Base-by-base conservation (phyloP, 768 basidiomycete genomes). In the Suillus alpinus region DNA sequence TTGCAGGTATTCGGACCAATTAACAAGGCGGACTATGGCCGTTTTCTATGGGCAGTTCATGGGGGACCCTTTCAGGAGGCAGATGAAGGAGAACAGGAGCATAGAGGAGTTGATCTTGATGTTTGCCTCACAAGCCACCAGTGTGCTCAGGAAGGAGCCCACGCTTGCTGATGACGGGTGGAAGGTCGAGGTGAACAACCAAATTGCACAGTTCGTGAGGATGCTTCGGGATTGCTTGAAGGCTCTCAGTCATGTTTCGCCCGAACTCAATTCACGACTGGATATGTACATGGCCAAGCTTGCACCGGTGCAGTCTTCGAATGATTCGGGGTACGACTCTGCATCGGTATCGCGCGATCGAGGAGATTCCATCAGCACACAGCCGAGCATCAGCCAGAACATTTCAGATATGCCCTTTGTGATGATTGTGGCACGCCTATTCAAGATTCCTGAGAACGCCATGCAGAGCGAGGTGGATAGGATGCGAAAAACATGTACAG, bases 61-160 rank as follows among this genome's bases (percentile, higher is more conserved):
- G 73, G 87, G 91, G 60, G 90, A 93, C 31, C 82, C 80, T 41
- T 96, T 97, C 79, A 87, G 90, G 60, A 83, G 86, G 39, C 91
- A 95, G 67, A 90, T 98, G 86, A 93, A 94, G 75, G 95, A 98
- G 73, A 95, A 93, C 72, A 84, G 97, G 50, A 97, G 96, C 78
- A 92, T 98, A 41, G 97, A 99, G 76, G 95, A 98, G 64, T 88
- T 99, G 58, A 96, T 99, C 61, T 81, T 99, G 56, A 91, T 92
- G 83, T 98, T 98, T 68, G 95, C 95, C 12, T 92, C 95, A 1
- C 88, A 94, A 57, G 92, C 96, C 3, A 94, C 92, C 3, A 82
- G 85, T 31, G 86, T 92, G 9, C 82, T 98, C 62, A 91, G 88
- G 82, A 97, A 97, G 75, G 94, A 95, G 65, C 91, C 91, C 0